Base-by-base conservation (phyloP, 1,284 basidiomycete species). In the Trichosporon sp. region DNA sequence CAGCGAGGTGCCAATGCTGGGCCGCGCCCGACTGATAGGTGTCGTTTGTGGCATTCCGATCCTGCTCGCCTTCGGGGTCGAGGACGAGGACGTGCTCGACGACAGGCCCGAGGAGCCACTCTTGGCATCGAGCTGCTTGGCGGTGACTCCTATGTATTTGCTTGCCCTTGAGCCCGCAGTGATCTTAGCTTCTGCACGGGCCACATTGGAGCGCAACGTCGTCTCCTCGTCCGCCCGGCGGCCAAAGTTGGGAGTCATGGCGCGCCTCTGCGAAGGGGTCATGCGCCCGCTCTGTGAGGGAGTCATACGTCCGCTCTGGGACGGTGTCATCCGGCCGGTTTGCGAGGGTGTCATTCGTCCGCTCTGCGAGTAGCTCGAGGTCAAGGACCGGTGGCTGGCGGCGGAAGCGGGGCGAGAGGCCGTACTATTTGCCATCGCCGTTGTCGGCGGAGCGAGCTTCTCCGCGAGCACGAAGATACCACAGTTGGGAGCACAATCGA, bases 391-490 rank as follows among this genome's bases (percentile, higher is more conserved):
- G 51, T 88, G 86, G 34, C 93, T 94, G 2, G 91, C 89, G 27
- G 91, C 92, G 1, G 93, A 95, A 0, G 90, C 85, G 0, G 93
- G 91, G 18, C 93, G 87, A 63, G 85, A 86, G 65, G 85, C 78
- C 1, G 85, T 86, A 15, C 66, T 32, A 15, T 32, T 66, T 23
- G 44, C 65, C 27, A 51, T 27, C 5, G 34, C 25, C 77, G 83
- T 29, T 1, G 91, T 92, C 1, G 92, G 88, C 4, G 87, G 77
- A 3, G 91, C 91, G 27, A 98, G 87, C 79, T 97, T 97, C 62
- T 88, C 85, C 0, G 88, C 86, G 7, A 91, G 89, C 34, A 95
- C 90, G 79, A 98, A 99, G 58, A 99, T 92, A 42, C 96, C 96
- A 75, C 93, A 95, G 66, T 88, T 88, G 0, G 90, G 89, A 29